Evolutionary conservation across 352 stramenopile species (phyloP).

Genomic region (Phytophthora palmivora): DNA sequence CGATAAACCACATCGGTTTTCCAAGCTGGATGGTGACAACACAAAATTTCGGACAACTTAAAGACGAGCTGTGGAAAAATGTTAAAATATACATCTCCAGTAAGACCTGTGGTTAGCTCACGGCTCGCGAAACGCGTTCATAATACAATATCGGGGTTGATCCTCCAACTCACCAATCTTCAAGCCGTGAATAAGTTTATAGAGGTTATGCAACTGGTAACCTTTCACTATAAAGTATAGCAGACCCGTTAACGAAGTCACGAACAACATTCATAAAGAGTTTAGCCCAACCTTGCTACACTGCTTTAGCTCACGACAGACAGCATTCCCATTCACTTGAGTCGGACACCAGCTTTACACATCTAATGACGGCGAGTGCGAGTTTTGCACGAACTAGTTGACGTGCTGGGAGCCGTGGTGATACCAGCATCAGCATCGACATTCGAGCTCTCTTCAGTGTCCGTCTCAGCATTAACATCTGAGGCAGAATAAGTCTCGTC

Average conservation of each 20-base stretch:
- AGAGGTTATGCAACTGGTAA: too few species aligned
- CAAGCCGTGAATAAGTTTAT: too few species aligned
- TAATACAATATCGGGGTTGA: too few species aligned
- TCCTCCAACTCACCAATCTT: too few species aligned
- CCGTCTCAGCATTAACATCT: conserved; percentile 18
- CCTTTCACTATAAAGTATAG: too few species aligned
- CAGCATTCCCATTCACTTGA: conserved; percentile 2
- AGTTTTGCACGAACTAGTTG: conserved; percentile 24
- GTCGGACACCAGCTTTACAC: background rate
- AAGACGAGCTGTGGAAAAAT: too few species aligned
- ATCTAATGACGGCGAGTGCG: conserved; percentile 23
- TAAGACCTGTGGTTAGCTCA: too few species aligned
- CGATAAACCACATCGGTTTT: too few species aligned
- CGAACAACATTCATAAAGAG: conserved; percentile 12
- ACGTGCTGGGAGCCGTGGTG: conserved; percentile 12
- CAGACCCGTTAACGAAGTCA: background rate
- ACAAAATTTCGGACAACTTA: too few species aligned
- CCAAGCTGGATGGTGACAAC: too few species aligned
- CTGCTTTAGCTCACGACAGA: background rate
- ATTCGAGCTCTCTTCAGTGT: conserved; percentile 5
- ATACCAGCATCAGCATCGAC: conserved; percentile 7
- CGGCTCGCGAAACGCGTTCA: too few species aligned
- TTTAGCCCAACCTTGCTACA: conserved; percentile 6
- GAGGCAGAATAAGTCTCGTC: conserved; percentile 4
- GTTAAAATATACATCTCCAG: too few species aligned